A percentile compares a stretch with the other conserved stretches of the same genome.
These are phyloP conservation scores for Colletotrichum sp. DNA, from an alignment of 2,329 filamentous ascomycete genomes.

Conservation along the genomic window DNA sequence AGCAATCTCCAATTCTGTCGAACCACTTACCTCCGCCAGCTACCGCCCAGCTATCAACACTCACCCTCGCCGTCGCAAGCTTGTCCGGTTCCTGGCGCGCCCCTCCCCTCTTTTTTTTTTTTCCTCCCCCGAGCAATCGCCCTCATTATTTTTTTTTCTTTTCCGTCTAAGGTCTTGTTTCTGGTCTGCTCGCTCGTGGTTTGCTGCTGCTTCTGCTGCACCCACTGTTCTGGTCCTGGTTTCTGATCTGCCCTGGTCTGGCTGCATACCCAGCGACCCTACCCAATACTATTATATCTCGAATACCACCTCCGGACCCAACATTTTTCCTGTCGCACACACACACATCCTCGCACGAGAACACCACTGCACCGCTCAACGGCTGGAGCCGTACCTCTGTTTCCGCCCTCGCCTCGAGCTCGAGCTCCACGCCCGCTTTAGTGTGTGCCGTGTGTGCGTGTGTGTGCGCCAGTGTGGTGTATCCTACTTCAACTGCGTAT, in stretches of 20 bases:
- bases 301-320: conserved; percentile 11
- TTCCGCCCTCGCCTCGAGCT: conserved; percentile 9
- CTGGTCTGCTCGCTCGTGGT: not conserved
- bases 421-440: conserved; percentile 3
- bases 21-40: not conserved
- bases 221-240: conserved; percentile 9
- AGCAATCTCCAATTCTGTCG: conserved; percentile 18
- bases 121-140: not conserved
- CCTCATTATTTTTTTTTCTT: not conserved
- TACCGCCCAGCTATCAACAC: not conserved
- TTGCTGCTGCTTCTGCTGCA: conserved; percentile 6
- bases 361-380: conserved; percentile 6
- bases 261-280: conserved; percentile 16
- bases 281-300: conserved; percentile 15
- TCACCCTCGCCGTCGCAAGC: conserved; percentile 4
- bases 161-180: not conserved
- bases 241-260: conserved; percentile 17
- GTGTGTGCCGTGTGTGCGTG: not conserved
- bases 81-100: conserved; percentile 9
- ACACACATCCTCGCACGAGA: conserved; percentile 4
- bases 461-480: conserved; percentile 6
- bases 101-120: not conserved
- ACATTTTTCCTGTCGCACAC: not conserved
- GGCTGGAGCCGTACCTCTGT: conserved; percentile 15
- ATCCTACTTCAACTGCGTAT: conserved; percentile 7